Evolutionary conservation across 352 stramenopile species (phyloP).

Genomic region (Albugo candida): DNA sequence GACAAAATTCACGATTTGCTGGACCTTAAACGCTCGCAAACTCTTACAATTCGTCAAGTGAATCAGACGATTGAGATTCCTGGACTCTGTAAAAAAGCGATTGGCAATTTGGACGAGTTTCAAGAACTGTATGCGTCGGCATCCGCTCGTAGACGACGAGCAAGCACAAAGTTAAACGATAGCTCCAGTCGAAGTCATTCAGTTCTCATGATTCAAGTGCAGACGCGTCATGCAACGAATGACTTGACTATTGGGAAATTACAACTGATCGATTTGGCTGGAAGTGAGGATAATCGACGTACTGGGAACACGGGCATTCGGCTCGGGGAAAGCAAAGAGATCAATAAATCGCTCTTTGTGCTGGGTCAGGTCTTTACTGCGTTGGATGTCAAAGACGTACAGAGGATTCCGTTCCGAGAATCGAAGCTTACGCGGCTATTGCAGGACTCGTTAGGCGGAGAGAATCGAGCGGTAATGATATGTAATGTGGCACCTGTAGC

Average conservation of each 20-base stretch:
- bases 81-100: background rate
- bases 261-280: slow-evolving; percentile 1
- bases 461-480: slow-evolving; percentile 15
- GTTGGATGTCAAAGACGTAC: background rate
- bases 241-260: background rate
- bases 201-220: background rate
- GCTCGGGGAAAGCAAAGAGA: slow-evolving; percentile 1
- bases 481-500: slow-evolving; percentile 15
- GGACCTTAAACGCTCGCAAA: background rate
- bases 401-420: slow-evolving; percentile 2
- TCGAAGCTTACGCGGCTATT: slow-evolving; percentile 1
- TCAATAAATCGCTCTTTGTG: slow-evolving; percentile 2
- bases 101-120: slow-evolving; percentile 1
- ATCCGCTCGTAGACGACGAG: background rate
- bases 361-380: slow-evolving; percentile 2
- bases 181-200: slow-evolving; percentile 1
- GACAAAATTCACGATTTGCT: slow-evolving; percentile 8
- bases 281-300: slow-evolving; percentile 10
- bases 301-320: slow-evolving; percentile 15
- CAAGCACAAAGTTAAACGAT: background rate
- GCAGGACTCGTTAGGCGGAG: background rate
- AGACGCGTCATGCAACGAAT: background rate
- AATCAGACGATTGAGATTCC: background rate
- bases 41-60: background rate
- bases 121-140: background rate